Percentiles rank a stretch among this genome's conserved stretches.
phyloP scores from a whole-genome alignment of 2,329 filamentous ascomycete genomes.

The Aspergillus tubingensis region DNA sequence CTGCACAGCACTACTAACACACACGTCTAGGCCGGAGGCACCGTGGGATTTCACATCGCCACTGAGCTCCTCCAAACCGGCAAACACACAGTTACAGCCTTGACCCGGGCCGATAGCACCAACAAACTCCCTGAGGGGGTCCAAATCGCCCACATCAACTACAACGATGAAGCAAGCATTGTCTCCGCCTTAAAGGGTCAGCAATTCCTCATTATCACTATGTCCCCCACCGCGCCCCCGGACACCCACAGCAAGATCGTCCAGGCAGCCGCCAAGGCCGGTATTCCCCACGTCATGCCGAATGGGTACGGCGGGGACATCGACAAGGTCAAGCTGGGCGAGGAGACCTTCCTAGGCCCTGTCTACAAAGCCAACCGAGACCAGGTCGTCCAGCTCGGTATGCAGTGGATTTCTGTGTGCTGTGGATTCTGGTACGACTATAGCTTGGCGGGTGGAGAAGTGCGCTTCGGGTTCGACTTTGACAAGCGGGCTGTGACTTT shows the following conservation, averaged over 20 bases:
- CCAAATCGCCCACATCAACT: conserved; percentile 49
- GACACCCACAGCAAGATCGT: conserved; percentile 55
- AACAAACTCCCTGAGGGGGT: conserved; percentile 50
- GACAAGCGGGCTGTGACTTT: conserved; percentile 45
- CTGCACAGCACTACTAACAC: conserved; percentile 16
- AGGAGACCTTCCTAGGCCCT: conserved; percentile 41
- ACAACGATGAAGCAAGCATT: conserved; percentile 50
- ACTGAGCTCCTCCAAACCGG: conserved; percentile 48
- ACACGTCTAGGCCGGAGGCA: conserved; percentile 36
- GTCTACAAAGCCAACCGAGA: conserved; percentile 26
- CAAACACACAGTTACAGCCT: conserved; percentile 55
- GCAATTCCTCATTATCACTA: conserved; percentile 60
- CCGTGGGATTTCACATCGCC: conserved; percentile 32
- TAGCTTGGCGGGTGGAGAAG: conserved; percentile 42
- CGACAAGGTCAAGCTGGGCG: conserved; percentile 31
- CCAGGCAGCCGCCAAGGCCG: conserved; percentile 57
- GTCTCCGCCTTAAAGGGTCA: conserved; percentile 56
- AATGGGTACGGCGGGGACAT: conserved; percentile 47
- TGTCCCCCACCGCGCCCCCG: conserved; percentile 47
- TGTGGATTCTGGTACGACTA: conserved; percentile 59
- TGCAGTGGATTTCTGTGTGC: conserved; percentile 48
- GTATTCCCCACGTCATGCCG: conserved; percentile 58
- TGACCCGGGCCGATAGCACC: conserved; percentile 50
- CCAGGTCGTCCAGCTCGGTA: conserved; percentile 46
- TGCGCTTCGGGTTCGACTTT: conserved; percentile 55